Base-by-base conservation (phyloP, 164 flowering plant species). In the Umbilicus rupestris region DNA sequence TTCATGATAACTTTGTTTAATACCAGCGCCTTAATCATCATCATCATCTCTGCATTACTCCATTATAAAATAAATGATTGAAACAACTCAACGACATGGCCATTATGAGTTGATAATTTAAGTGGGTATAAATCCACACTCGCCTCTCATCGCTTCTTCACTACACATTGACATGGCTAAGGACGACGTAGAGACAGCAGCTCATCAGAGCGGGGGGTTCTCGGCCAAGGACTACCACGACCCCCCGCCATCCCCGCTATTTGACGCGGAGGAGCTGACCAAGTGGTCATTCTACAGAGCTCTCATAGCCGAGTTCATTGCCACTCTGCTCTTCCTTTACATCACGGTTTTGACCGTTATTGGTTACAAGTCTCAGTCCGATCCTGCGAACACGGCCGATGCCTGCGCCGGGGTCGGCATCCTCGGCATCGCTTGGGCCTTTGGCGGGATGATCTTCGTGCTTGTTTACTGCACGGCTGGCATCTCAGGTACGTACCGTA, bases 401-500 rank as follows among this genome's bases (percentile, higher is more conserved):
- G 45, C 68, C 4, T 91, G 97, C 50, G 80, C 70, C 39, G 96
- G 97, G n/a, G 97, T 89, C 20, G 96, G 96, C 42, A 74, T 86
- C 58, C 87, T 91, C 37, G 97, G 97, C 31, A 89, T 91, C 71
- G 97, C 97, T 5, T 91, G 97, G 97, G 88, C 97, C 55, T 86
- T 91, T 20, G 97, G 97, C 42, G 97, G 97, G 74, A 91, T 89
- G 97, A 91, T 91, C 78, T 89, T 91, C 68, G 63, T 91, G 71
- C 97, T 91, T 31, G 96, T 91, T 66, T 91, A 89, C 89, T 91
- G 97, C 87, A 89, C 96, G 52, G 97, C 97, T 73, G 97, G 97
- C 30, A 91, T 89, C 75, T 89, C 97, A 8, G 97, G 97, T 91
- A 12, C n/a, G 76, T 71, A 52, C 2, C 2, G 16, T 28, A 19